These are phyloP conservation scores for Alternaria postmessia DNA, from an alignment of 2,329 filamentous ascomycete species.

Conservation along the genomic window DNA sequence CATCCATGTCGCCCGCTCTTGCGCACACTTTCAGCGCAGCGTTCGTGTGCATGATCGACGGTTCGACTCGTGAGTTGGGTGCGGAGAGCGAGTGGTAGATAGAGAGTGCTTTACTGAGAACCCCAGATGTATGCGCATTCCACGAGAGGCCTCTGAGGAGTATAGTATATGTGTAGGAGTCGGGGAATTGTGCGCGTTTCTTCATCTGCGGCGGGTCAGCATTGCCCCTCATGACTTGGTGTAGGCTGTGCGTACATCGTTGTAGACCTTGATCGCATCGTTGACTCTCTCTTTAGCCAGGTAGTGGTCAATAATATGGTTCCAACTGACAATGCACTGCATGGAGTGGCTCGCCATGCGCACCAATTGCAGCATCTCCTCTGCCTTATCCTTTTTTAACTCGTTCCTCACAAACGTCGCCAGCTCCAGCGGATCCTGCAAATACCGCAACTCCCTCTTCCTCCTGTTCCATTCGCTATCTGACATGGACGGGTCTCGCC, in stretches of 20 bases:
- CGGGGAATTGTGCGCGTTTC: slow-evolving; percentile 83
- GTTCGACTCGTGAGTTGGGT: slow-evolving; percentile 69
- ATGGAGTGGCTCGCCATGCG: slow-evolving; percentile 72
- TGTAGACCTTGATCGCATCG: slow-evolving; percentile 80
- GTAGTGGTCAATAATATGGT: slow-evolving; percentile 78
- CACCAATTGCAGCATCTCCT: slow-evolving; percentile 73
- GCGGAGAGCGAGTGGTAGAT: slow-evolving; percentile 79
- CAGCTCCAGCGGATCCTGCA: slow-evolving; percentile 77
- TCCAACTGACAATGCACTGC: slow-evolving; percentile 82
- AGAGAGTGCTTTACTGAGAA: slow-evolving; percentile 73
- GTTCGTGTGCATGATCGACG: slow-evolving; percentile 85
- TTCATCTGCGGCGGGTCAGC: slow-evolving; percentile 74
- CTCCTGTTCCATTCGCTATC: slow-evolving; percentile 46
- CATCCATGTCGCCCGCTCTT: slow-evolving; percentile 76
- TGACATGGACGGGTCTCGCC: slow-evolving; percentile 35
- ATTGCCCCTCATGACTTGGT: background rate
- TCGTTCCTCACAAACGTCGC: slow-evolving; percentile 70
- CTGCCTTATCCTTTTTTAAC: slow-evolving; percentile 66
- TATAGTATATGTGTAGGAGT: slow-evolving; percentile 82
- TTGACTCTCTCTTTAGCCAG: slow-evolving; percentile 68
- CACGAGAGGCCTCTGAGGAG: slow-evolving; percentile 78
- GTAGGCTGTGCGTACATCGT: slow-evolving; percentile 68
- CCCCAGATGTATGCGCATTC: slow-evolving; percentile 65
- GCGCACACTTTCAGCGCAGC: slow-evolving; percentile 85
- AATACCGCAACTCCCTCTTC: slow-evolving; percentile 66